Evolutionary conservation across 2,329 filamentous ascomycete species (phyloP).

Genomic region (Graphilbum fragrans): DNA sequence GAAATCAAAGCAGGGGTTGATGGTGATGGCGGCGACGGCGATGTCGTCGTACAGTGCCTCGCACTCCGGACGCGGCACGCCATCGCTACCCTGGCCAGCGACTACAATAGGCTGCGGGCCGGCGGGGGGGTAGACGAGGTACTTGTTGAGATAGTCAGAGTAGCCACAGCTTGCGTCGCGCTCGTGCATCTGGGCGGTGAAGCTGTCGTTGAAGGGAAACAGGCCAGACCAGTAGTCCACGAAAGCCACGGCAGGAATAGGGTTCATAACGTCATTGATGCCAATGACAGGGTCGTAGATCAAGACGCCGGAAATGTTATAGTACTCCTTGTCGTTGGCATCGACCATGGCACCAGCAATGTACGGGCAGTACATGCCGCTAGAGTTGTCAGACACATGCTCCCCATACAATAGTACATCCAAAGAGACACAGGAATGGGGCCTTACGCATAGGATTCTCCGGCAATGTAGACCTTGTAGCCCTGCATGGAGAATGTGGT

Average conservation of each 20-base stretch:
- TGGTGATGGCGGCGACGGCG: slow-evolving; percentile 33
- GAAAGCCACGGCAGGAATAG: slow-evolving; percentile 42
- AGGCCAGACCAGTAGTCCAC: slow-evolving; percentile 48
- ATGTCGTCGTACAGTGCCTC: slow-evolving; percentile 43
- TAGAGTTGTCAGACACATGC: no score
- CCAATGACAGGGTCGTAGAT: slow-evolving; percentile 61
- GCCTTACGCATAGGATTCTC: slow-evolving; percentile 51
- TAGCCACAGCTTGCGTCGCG: slow-evolving; percentile 49
- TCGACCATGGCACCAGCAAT: slow-evolving; percentile 64
- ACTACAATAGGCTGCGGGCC: slow-evolving; percentile 40
- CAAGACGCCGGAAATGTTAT: slow-evolving; percentile 54
- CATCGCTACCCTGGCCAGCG: slow-evolving; percentile 29
- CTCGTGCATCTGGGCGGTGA: slow-evolving; percentile 36
- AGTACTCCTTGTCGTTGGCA: slow-evolving; percentile 51
- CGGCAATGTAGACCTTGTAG: slow-evolving; percentile 61
- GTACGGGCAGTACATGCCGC: slow-evolving; percentile 55
- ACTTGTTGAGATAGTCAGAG: slow-evolving; percentile 43
- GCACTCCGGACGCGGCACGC: slow-evolving; percentile 33
- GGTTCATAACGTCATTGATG: slow-evolving; percentile 28
- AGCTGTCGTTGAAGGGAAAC: slow-evolving; percentile 52
- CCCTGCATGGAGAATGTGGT: slow-evolving; percentile 56
- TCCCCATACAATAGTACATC: slow-evolving; percentile 1
- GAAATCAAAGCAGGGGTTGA: slow-evolving; percentile 71
- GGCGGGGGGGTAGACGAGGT: slow-evolving; percentile 56
- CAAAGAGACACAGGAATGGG: background rate